Percentiles rank a stretch among this genome's conserved stretches.
phyloP scores from a whole-genome alignment of 2,329 filamentous ascomycete species.

The Fusarium coffeatum region DNA sequence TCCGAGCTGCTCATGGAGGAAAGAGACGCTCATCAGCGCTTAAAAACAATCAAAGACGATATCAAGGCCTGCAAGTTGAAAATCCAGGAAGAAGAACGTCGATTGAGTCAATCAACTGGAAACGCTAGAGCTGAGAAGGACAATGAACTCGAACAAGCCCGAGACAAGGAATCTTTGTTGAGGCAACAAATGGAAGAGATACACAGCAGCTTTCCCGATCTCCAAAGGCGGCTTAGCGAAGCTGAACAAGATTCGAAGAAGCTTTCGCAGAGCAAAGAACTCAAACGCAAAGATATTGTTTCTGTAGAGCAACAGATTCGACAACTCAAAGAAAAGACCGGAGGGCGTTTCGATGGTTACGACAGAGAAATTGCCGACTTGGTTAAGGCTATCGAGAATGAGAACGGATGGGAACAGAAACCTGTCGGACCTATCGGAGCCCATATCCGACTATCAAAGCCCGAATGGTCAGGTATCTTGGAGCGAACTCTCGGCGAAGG shows the following conservation, averaged over 20 bases:
- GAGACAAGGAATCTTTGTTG: slow-evolving; percentile 44
- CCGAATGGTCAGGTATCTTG: slow-evolving; percentile 84
- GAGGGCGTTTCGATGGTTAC: slow-evolving; percentile 73
- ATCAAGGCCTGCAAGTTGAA: slow-evolving; percentile 59
- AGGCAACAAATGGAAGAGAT: slow-evolving; percentile 45
- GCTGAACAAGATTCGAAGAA: slow-evolving; percentile 49
- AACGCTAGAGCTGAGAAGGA: slow-evolving; percentile 73
- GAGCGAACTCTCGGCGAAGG: slow-evolving; percentile 79
- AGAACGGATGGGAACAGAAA: slow-evolving; percentile 73
- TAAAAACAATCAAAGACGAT: slow-evolving; percentile 64
- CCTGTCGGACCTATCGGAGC: slow-evolving; percentile 88
- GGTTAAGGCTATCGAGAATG: slow-evolving; percentile 74
- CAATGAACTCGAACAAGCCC: slow-evolving; percentile 59
- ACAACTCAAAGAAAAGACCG: slow-evolving; percentile 67
- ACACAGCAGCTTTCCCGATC: slow-evolving; percentile 48
- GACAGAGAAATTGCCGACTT: slow-evolving; percentile 71
- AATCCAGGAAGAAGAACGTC: slow-evolving; percentile 67
- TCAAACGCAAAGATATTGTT: slow-evolving; percentile 66
- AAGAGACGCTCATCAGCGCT: slow-evolving; percentile 69
- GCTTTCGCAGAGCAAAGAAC: slow-evolving; percentile 49
- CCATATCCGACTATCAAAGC: slow-evolving; percentile 79
- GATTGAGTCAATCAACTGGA: slow-evolving; percentile 76
- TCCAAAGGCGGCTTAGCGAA: slow-evolving; percentile 51
- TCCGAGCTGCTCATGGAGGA: slow-evolving; percentile 70
- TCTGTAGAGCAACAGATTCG: slow-evolving; percentile 58